These are phyloP conservation scores for Cordyceps tenuipes DNA, from an alignment of 2,329 filamentous ascomycete genomes.

Conservation along the genomic window DNA sequence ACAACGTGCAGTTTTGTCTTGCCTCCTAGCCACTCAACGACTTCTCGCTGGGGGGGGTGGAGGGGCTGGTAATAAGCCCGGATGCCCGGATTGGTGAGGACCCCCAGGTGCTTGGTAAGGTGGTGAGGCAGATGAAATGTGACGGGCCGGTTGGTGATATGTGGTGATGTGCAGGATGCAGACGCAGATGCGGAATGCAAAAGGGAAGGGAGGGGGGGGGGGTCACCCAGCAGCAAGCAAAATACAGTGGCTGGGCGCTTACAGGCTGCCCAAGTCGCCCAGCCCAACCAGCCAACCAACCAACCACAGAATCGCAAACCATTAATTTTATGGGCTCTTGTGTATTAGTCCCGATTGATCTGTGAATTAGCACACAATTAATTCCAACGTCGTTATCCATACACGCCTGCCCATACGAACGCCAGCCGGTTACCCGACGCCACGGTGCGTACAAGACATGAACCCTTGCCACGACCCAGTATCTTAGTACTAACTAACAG, in stretches of 20 bases:
- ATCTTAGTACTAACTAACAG: no score
- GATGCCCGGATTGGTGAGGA: background rate
- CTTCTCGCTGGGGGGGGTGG: no score
- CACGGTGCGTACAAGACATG: no score
- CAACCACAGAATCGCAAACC: background rate
- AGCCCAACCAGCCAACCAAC: background rate
- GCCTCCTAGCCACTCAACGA: background rate
- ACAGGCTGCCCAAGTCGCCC: no score
- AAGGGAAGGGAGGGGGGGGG: background rate
- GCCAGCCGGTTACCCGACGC: background rate
- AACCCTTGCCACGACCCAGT: no score
- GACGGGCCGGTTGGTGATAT: background rate
- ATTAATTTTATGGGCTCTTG: background rate
- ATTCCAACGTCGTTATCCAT: background rate
- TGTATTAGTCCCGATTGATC: background rate
- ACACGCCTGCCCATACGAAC: background rate
- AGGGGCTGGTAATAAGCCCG: no score
- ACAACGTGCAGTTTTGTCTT: background rate
- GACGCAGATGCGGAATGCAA: background rate
- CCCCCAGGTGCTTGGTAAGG: no score
- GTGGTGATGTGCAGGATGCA: background rate
- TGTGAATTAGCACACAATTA: background rate
- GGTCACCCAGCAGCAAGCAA: no score
- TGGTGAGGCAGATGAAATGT: no score
- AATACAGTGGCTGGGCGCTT: background rate